phyloP scores from a whole-genome alignment of 2,329 filamentous ascomycete genomes.

The Paradendryphiella salina region DNA sequence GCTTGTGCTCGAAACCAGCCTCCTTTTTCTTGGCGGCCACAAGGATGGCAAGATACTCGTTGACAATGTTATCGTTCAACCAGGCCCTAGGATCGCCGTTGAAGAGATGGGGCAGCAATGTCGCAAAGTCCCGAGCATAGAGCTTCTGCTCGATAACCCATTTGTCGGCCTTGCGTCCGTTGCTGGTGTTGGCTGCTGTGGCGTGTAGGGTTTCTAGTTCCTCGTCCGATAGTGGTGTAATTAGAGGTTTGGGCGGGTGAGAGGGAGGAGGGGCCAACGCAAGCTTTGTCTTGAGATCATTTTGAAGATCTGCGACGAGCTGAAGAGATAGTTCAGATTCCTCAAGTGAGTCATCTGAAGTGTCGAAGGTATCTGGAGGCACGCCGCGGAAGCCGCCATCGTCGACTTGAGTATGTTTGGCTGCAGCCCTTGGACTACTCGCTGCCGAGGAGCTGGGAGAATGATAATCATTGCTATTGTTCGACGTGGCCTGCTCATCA shows the following conservation, averaged over 20 bases:
- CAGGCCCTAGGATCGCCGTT: conserved; percentile 57
- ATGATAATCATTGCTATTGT: background rate
- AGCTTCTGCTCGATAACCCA: conserved; percentile 47
- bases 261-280: conserved; percentile 14
- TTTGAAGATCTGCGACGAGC: conserved; percentile 24
- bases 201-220: conserved; percentile 22
- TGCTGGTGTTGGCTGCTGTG: conserved; percentile 16
- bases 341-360: conserved; percentile 24
- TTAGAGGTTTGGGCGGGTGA: conserved; percentile 22
- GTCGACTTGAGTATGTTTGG: background rate
- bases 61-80: conserved; percentile 79
- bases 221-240: conserved; percentile 21
- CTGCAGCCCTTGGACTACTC: background rate
- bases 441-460: background rate
- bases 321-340: conserved; percentile 27
- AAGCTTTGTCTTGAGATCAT: conserved; percentile 19
- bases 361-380: conserved; percentile 15
- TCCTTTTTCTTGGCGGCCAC: conserved; percentile 62
- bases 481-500: conserved; percentile 6
- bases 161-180: conserved; percentile 20
- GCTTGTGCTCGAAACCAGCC: conserved; percentile 59
- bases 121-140: conserved; percentile 63
- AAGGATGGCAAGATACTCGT: conserved; percentile 65
- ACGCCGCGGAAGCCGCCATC: conserved; percentile 19
- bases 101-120: conserved; percentile 50